Conservation (phyloP, 805 yeast species). For the Komagataella mondaviorum region DNA sequence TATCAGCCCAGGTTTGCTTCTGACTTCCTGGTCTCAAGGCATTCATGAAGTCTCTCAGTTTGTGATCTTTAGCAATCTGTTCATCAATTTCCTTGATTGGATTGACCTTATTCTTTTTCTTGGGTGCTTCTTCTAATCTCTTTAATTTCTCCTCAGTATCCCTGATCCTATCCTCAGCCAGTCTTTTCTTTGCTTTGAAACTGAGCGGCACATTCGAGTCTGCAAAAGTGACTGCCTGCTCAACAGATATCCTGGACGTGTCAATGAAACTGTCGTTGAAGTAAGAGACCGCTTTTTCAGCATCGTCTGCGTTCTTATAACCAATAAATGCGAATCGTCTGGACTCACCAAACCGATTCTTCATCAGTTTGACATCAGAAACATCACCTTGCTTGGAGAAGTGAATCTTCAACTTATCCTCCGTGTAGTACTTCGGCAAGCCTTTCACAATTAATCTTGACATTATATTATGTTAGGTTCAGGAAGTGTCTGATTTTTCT, state of each 20-base stretch:
- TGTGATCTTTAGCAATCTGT: slow-evolving; percentile 50
- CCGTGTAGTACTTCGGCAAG: slow-evolving; percentile 65
- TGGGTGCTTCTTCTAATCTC: slow-evolving; percentile 24
- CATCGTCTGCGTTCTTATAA: slow-evolving; percentile 59
- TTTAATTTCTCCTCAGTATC: slow-evolving; percentile 35
- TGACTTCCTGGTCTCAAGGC: slow-evolving; percentile 69
- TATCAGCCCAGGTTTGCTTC: slow-evolving; percentile 66
- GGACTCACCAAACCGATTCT: slow-evolving; percentile 71
- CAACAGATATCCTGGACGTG: slow-evolving; percentile 69
- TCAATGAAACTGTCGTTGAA: slow-evolving; percentile 73
- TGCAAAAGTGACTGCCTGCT: slow-evolving; percentile 71
- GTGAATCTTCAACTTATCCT: slow-evolving; percentile 55
- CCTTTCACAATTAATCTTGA: slow-evolving; percentile 91
- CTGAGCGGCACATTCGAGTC: slow-evolving; percentile 74
- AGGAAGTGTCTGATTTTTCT: not conserved
- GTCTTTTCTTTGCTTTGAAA: slow-evolving; percentile 34
- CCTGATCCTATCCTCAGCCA: slow-evolving; percentile 35
- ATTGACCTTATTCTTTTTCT: slow-evolving; percentile 23
- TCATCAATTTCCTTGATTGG: slow-evolving; percentile 29
- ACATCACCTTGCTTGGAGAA: slow-evolving; percentile 49
- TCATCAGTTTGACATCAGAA: slow-evolving; percentile 81
- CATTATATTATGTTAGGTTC: slow-evolving; percentile 16
- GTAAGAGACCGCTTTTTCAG: slow-evolving; percentile 61
- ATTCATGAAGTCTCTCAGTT: slow-evolving; percentile 68
- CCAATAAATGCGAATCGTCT: slow-evolving; percentile 93